Conservation (phyloP, 208 protist genomes). For the Acanthamoeba lenticulata region DNA sequence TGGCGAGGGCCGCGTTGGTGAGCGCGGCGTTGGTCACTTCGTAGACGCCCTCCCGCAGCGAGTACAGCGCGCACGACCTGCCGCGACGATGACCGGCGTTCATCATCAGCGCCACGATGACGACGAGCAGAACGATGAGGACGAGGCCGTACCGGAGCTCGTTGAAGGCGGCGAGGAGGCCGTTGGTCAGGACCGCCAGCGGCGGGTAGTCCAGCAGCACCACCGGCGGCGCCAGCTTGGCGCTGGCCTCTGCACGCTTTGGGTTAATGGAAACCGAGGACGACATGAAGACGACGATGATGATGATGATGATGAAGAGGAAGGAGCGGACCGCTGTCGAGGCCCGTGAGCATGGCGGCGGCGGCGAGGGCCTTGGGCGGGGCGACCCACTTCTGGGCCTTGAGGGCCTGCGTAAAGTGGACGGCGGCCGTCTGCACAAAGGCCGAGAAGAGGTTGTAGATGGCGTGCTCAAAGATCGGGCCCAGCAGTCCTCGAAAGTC, state of each 20-base stretch:
- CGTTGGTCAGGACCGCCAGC: slow-evolving; percentile 60
- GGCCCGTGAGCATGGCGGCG: background rate
- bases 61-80: slow-evolving; percentile 7
- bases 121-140: no score
- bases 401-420: background rate
- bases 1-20: slow-evolving; percentile 15
- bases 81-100: background rate
- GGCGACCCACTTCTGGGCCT: background rate
- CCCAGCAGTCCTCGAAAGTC: slow-evolving; percentile 70
- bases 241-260: background rate
- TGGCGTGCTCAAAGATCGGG: slow-evolving; percentile 50
- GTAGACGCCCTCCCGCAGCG: background rate
- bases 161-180: slow-evolving; percentile 60
- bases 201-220: slow-evolving; percentile 62
- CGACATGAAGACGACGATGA: no score
- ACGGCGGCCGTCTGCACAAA: background rate
- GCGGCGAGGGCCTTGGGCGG: background rate
- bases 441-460: background rate
- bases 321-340: background rate
- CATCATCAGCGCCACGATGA: no score
- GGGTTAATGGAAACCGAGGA: no score
- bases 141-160: slow-evolving; percentile 42
- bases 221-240: slow-evolving; percentile 24
- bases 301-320: no score
- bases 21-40: slow-evolving; percentile 4